phyloP scores from a whole-genome alignment of 75 land plant genomes.

The Chamaecyparis obtusa region DNA sequence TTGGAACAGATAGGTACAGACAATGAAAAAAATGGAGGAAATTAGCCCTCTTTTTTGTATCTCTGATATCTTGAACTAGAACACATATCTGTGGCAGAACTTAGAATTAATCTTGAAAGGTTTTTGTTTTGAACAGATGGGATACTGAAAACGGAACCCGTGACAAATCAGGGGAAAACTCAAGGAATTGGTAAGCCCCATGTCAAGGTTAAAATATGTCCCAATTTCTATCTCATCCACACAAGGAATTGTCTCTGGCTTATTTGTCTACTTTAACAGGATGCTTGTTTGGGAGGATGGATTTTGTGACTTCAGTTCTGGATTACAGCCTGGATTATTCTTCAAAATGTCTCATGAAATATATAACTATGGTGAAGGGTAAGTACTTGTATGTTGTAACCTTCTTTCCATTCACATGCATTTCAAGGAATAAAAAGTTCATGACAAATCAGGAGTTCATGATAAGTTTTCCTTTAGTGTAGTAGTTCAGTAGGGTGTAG shows the following conservation, averaged over 20 bases:
- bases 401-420: background rate
- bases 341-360: conserved; percentile 97
- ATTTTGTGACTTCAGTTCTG: conserved; percentile 69
- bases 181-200: conserved; percentile 69
- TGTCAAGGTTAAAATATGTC: background rate
- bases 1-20: background rate
- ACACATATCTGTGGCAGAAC: background rate
- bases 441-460: background rate
- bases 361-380: conserved; percentile 97
- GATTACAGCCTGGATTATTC: conserved; percentile 81
- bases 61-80: background rate
- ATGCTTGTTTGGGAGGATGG: conserved; percentile 95
- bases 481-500: background rate
- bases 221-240: background rate
- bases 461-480: too few species aligned
- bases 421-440: background rate
- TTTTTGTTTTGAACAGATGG: conserved; percentile 55
- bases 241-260: background rate
- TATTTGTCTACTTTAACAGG: conserved; percentile 28
- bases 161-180: conserved; percentile 87
- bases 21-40: background rate
- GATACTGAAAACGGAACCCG: conserved; percentile 61
- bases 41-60: background rate
- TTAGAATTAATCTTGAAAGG: background rate
- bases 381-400: background rate